Evolutionary conservation across 352 stramenopile species (phyloP).

Genomic region (Globisporangium splendens): DNA sequence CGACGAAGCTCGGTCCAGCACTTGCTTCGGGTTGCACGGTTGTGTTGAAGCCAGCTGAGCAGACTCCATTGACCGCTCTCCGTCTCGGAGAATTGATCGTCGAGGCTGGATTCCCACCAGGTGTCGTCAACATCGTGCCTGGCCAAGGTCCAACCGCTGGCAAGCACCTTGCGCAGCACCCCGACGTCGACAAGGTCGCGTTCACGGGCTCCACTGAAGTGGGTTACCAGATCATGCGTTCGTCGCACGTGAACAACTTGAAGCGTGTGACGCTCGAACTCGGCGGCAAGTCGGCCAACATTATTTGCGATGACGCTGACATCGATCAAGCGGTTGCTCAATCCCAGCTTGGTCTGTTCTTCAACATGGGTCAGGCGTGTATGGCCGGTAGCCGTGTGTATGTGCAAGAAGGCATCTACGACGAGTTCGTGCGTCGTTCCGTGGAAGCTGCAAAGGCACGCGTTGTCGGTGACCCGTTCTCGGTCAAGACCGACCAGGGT

Average conservation of each 20-base stretch:
- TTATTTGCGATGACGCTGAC: conserved; percentile 71
- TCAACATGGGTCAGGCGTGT: conserved; percentile 89
- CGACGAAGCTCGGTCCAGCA: conserved; percentile 89
- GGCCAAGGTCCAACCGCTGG: conserved; percentile 36
- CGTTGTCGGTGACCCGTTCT: conserved; percentile 55
- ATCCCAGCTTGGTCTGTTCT: conserved; percentile 66
- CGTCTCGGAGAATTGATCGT: conserved; percentile 82
- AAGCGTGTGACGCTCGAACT: conserved; percentile 75
- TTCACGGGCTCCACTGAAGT: conserved; percentile 74
- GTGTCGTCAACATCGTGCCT: conserved; percentile 82
- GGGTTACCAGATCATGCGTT: conserved; percentile 61
- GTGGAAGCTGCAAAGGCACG: conserved; percentile 48
- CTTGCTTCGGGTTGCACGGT: conserved; percentile 89
- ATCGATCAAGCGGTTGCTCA: conserved; percentile 51
- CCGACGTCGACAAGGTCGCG: conserved; percentile 75
- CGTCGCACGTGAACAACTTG: conserved; percentile 54
- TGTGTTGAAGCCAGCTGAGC: conserved; percentile 92
- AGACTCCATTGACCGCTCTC: conserved; percentile 92
- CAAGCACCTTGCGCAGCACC: conserved; percentile 41
- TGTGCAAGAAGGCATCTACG: conserved; percentile 88
- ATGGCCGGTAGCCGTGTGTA: conserved; percentile 79
- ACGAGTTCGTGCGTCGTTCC: conserved; percentile 76
- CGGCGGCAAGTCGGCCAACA: conserved; percentile 74
- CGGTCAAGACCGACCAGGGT: conserved; percentile 32
- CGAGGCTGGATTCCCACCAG: conserved; percentile 65